These are phyloP conservation scores for Dysphania ambrosioides DNA, from an alignment of 148 eudicot species.

Conservation along the genomic window DNA sequence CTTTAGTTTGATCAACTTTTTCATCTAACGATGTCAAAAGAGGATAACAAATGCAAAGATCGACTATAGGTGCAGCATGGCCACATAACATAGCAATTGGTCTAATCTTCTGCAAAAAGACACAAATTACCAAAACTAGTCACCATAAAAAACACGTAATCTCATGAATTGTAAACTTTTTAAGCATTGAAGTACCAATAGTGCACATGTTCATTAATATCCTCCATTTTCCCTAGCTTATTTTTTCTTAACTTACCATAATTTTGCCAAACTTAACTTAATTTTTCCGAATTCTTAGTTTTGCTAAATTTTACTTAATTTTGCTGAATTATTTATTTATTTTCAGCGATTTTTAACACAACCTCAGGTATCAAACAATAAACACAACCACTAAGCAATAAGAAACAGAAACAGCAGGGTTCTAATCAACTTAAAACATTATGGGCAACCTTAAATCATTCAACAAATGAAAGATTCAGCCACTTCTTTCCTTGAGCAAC, in stretches of 20 bases:
- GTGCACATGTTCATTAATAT: not conserved
- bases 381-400: not conserved
- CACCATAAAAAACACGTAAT: not conserved
- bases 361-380: not conserved
- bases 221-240: no score
- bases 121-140: constrained; percentile 10
- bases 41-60: constrained; percentile 74
- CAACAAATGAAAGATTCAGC: not conserved
- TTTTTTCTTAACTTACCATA: no score
- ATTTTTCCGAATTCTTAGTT: no score
- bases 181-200: not conserved
- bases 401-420: no score
- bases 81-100: constrained; percentile 90
- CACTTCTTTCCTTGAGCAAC: not conserved
- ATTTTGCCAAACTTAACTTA: no score
- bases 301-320: no score
- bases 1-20: constrained; percentile 33
- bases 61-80: constrained; percentile 81
- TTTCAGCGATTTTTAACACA: no score
- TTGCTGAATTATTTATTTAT: no score
- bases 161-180: not conserved
- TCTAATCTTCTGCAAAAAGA: constrained; percentile 57
- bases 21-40: constrained; percentile 47
- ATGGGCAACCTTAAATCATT: not conserved
- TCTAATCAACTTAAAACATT: no score